Evolutionary conservation across 495 filamentous ascomycete genomes (phyloP).

Genomic region (Symbiotaphrina buchneri): DNA sequence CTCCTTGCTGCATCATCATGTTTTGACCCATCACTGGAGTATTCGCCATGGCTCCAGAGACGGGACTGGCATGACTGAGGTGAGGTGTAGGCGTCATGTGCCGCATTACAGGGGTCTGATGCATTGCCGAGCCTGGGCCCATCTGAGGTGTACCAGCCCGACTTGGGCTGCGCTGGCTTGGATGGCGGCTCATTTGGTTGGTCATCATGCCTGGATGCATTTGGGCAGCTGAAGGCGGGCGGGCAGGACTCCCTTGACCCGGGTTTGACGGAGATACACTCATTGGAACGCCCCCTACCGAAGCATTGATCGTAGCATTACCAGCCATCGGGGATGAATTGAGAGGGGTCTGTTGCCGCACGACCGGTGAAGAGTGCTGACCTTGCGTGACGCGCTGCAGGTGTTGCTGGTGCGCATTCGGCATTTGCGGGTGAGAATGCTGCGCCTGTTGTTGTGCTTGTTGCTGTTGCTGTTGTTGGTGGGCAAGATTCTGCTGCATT

Average conservation of each 20-base stretch:
- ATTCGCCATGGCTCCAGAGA: constrained; percentile 30
- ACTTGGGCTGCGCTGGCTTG: constrained; percentile 60
- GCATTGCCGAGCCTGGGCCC: too few species aligned
- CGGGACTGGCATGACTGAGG: constrained; percentile 51
- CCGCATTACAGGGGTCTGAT: constrained; percentile 55
- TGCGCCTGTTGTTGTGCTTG: constrained; percentile 17
- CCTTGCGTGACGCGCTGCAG: constrained; percentile 41
- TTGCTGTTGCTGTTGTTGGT: constrained; percentile 11
- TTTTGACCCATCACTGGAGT: constrained; percentile 32
- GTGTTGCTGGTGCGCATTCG: constrained; percentile 8
- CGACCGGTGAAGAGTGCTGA: constrained; percentile 54
- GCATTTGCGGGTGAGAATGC: constrained; percentile 8
- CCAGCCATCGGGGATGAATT: constrained; percentile 56
- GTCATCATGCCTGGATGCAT: constrained; percentile 40
- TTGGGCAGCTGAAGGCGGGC: constrained; percentile 57
- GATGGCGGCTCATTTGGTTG: constrained; percentile 49
- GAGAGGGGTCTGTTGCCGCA: constrained; percentile 61
- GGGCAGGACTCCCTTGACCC: constrained; percentile 47
- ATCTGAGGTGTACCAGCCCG: constrained; percentile 64
- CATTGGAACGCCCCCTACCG: constrained; percentile 51
- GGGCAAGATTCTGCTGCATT: constrained; percentile 11
- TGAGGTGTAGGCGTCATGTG: constrained; percentile 53
- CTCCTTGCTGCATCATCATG: constrained; percentile 19
- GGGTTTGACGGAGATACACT: constrained; percentile 55
- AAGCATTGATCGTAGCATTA: constrained; percentile 21